Conservation (phyloP, 2,329 filamentous ascomycete species). For the Neobulgaria alba region DNA sequence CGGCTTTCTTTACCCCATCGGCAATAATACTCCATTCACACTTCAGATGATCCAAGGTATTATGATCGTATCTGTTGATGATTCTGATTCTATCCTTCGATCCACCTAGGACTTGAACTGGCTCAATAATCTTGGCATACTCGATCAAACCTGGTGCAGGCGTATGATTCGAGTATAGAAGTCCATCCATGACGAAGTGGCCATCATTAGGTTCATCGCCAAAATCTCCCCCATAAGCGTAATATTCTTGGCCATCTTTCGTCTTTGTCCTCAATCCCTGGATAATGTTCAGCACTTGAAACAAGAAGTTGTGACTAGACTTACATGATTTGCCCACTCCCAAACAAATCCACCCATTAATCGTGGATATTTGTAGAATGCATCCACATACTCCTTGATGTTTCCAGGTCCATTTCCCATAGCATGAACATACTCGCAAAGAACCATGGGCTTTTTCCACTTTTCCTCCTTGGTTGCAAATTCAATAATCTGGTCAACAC, state of each 20-base stretch:
- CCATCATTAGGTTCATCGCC: constrained; percentile 36
- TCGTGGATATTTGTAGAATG: constrained; percentile 42
- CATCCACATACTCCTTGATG: constrained; percentile 46
- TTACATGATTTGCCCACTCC: constrained; percentile 37
- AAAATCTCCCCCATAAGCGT: constrained; percentile 38
- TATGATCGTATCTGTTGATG: constrained; percentile 43
- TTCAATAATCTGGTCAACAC: constrained; percentile 28
- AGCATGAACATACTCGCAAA: constrained; percentile 33
- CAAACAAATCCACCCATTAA: constrained; percentile 46
- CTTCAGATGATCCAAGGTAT: constrained; percentile 40
- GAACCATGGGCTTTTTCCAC: constrained; percentile 30
- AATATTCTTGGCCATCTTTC: constrained; percentile 30
- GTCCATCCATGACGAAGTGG: constrained; percentile 36
- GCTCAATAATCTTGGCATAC: constrained; percentile 34
- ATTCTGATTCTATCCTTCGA: constrained; percentile 21
- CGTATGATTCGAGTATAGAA: constrained; percentile 33
- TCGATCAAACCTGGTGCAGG: constrained; percentile 35
- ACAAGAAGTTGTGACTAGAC: no score
- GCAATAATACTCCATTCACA: constrained; percentile 34
- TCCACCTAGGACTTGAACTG: constrained; percentile 28
- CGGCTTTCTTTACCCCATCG: constrained; percentile 8
- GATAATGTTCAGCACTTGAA: constrained; percentile 6
- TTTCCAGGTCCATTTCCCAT: constrained; percentile 53
- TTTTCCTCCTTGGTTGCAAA: constrained; percentile 11
- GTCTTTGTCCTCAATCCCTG: constrained; percentile 31